Evolutionary conservation across 768 basidiomycete species (phyloP).

Genomic region (Rhodocollybia butyracea): DNA sequence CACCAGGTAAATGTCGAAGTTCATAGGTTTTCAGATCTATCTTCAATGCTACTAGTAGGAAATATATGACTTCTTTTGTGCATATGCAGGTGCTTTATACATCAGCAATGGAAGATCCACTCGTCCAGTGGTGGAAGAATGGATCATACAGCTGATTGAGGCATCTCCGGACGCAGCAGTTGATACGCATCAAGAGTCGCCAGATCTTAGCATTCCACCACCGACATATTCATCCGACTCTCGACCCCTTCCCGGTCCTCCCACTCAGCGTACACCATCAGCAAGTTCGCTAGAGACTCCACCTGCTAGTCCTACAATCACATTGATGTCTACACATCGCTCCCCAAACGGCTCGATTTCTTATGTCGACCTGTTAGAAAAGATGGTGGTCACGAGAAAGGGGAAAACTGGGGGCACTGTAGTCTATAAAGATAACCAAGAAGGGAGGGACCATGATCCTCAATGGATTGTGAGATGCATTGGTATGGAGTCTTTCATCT

Average conservation of each 20-base stretch:
- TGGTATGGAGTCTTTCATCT: neutral
- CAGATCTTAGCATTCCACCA: no score
- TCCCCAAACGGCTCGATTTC: neutral
- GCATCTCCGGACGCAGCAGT: no score
- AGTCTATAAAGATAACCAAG: neutral
- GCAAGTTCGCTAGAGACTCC: no score
- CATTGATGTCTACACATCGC: no score
- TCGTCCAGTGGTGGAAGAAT: neutral
- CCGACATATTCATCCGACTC: no score
- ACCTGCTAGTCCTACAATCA: no score
- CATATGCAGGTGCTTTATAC: neutral
- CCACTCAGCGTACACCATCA: no score
- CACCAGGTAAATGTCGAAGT: neutral
- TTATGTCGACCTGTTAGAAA: neutral
- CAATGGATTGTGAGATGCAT: neutral
- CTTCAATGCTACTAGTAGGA: neutral
- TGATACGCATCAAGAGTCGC: no score
- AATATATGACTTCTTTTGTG: neutral
- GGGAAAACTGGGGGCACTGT: neutral
- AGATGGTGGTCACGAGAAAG: neutral
- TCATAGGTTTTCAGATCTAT: neutral
- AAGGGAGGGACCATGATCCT: neutral
- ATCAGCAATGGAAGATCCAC: neutral
- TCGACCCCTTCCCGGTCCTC: no score
- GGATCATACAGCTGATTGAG: neutral